Conservation (phyloP, 306 rosid species). For the Acacia acuminata region DNA sequence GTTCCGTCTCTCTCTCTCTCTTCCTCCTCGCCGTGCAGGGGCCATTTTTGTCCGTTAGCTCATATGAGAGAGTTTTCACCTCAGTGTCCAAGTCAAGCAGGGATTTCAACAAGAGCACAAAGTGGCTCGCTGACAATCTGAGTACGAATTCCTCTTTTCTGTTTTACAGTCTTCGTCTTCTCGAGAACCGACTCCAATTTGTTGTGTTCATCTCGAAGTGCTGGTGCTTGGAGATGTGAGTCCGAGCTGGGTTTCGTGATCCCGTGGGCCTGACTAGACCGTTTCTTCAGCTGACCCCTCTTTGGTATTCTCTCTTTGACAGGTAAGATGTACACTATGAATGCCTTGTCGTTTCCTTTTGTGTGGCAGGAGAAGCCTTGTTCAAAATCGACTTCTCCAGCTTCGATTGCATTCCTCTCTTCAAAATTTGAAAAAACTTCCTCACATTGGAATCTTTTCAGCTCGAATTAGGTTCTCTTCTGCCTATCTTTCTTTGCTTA, state of each 20-base stretch:
- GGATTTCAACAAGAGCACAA: neutral
- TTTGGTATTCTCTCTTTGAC: conserved; percentile 12
- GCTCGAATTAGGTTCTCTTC: conserved; percentile 15
- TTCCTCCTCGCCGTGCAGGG: conserved; percentile 7
- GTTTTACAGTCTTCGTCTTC: conserved; percentile 33
- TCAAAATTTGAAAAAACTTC: neutral
- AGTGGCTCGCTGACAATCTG: conserved; percentile 12
- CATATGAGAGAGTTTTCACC: neutral
- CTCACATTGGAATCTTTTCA: conserved; percentile 9
- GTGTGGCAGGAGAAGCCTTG: conserved; percentile 16
- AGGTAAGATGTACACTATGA: conserved; percentile 31
- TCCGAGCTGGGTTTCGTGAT: conserved; percentile 24
- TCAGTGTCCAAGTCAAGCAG: neutral
- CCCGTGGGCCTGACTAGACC: conserved; percentile 31
- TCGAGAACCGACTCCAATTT: conserved; percentile 25
- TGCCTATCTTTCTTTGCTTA: conserved; percentile 8
- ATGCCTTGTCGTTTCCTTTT: conserved; percentile 30
- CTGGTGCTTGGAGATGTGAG: conserved; percentile 5
- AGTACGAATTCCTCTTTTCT: neutral
- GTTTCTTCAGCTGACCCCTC: conserved; percentile 37
- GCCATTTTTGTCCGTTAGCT: conserved; percentile 27
- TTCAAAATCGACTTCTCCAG: conserved; percentile 10
- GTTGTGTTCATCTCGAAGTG: conserved; percentile 1
- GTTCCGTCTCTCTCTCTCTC: neutral
- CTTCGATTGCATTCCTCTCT: conserved; percentile 23